Evolutionary conservation across 2,329 filamentous ascomycete genomes (phyloP).

Genomic region (Dactylellina leptospora): DNA sequence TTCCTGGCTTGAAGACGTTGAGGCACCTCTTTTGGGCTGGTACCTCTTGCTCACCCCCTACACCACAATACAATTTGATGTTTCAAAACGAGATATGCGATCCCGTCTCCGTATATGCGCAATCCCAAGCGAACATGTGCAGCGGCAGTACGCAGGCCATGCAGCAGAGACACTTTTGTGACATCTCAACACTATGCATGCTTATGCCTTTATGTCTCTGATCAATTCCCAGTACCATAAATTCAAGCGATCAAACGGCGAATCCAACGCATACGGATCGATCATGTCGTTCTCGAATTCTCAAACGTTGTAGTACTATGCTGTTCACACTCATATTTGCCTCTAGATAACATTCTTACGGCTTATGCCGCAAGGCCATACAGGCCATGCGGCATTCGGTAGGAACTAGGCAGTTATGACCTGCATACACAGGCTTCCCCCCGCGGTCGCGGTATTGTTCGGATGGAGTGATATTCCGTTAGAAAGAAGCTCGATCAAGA

Average conservation of each 20-base stretch:
- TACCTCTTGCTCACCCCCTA: not conserved
- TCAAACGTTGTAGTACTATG: not conserved
- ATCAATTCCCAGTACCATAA: not conserved
- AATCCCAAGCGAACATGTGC: slow-evolving; percentile 14
- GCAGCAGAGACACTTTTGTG: slow-evolving; percentile 2
- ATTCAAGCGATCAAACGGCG: not conserved
- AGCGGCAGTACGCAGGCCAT: not conserved
- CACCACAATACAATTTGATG: not conserved
- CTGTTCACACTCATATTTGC: not conserved
- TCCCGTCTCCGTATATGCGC: slow-evolving; percentile 14
- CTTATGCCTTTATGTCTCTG: not conserved
- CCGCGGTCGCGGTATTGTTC: not conserved
- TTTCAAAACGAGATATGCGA: slow-evolving; percentile 14
- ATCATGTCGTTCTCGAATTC: not conserved
- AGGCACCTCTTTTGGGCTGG: not conserved
- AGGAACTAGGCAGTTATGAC: slow-evolving; percentile 26
- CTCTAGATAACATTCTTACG: no score
- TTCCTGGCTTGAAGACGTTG: not conserved
- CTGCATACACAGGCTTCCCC: slow-evolving; percentile 16
- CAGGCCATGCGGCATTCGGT: slow-evolving; percentile 10
- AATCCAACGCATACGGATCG: not conserved
- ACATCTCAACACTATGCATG: not conserved
- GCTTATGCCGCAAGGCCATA: not conserved
- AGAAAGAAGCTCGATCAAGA: no score
- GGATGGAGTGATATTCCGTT: slow-evolving; percentile 21